A percentile compares a stretch with the other conserved stretches of the same genome.
These are phyloP conservation scores for Gymnopus androsaceus DNA, from an alignment of 1,284 basidiomycete genomes.

Conservation along the genomic window DNA sequence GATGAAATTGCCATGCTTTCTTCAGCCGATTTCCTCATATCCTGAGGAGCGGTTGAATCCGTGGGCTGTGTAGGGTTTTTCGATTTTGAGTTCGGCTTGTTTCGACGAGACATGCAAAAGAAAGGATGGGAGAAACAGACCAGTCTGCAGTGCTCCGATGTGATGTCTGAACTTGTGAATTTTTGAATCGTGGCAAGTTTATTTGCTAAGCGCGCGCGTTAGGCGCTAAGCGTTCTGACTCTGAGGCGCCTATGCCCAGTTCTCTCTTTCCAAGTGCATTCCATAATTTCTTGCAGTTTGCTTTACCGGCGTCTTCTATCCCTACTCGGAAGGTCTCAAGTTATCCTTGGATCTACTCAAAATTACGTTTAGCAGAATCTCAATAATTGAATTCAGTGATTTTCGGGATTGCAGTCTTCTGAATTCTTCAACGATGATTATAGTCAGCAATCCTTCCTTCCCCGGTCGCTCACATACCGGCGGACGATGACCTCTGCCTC, in stretches of 20 bases:
- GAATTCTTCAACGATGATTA: neutral
- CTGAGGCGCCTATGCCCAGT: too few relatives aligned
- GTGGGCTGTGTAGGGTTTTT: slow-evolving; percentile 24
- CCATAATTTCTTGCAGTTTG: too few relatives aligned
- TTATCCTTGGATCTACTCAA: neutral
- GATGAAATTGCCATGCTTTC: slow-evolving; percentile 38
- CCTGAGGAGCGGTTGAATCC: slow-evolving; percentile 26
- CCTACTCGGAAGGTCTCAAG: neutral
- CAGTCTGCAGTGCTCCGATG: neutral
- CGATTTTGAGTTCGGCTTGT: slow-evolving; percentile 30
- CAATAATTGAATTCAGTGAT: neutral
- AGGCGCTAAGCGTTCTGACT: too few relatives aligned
- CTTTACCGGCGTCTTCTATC: neutral
- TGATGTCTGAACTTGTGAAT: too few relatives aligned
- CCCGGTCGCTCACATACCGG: slow-evolving; percentile 7
- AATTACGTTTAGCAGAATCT: neutral
- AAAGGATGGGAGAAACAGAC: neutral
- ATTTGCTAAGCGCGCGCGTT: too few relatives aligned
- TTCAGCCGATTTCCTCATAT: slow-evolving; percentile 12
- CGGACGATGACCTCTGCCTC: slow-evolving; percentile 3
- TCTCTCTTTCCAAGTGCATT: too few relatives aligned
- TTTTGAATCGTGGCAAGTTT: too few relatives aligned
- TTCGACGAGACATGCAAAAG: slow-evolving; percentile 34
- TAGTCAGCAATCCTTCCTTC: neutral
- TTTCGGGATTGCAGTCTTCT: neutral